These are phyloP conservation scores for Tephrocybe rancida DNA, from an alignment of 768 basidiomycete species.

Conservation along the genomic window DNA sequence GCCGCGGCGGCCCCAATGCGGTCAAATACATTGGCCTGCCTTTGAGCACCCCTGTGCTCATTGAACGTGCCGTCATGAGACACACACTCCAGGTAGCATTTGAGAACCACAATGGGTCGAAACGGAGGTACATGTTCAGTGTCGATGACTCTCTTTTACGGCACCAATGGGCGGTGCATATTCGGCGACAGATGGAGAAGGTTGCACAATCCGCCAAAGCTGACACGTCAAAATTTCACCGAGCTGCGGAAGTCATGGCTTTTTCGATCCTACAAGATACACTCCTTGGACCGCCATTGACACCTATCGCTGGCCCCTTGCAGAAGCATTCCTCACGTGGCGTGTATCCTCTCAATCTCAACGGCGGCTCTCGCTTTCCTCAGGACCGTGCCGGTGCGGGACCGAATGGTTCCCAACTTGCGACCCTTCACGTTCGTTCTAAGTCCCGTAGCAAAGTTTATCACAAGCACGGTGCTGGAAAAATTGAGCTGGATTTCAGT, in stretches of 20 bases:
- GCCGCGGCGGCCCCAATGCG: conserved; percentile 83
- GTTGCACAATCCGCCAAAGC: conserved; percentile 37
- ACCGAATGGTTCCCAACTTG: conserved; percentile 23
- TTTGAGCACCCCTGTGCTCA: conserved; percentile 71
- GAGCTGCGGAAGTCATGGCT: conserved; percentile 73
- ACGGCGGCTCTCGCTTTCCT: conserved; percentile 16
- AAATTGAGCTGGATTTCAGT: conserved; percentile 60
- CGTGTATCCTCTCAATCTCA: conserved; percentile 10
- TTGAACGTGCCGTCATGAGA: conserved; percentile 95
- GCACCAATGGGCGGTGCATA: conserved; percentile 70
- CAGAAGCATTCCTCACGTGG: conserved; percentile 35
- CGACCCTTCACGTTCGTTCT: conserved; percentile 52
- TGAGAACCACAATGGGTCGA: conserved; percentile 60
- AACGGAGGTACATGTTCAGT: conserved; percentile 94
- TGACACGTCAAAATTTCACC: conserved; percentile 50
- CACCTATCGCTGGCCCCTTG: conserved; percentile 12
- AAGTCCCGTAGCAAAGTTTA: conserved; percentile 75
- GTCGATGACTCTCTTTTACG: conserved; percentile 79
- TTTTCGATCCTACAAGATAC: conserved; percentile 87
- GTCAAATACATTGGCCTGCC: conserved; percentile 82
- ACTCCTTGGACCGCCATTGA: conserved; percentile 48
- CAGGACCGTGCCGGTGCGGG: conserved; percentile 8
- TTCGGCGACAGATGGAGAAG: conserved; percentile 69
- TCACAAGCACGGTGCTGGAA: conserved; percentile 62
- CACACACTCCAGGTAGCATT: conserved; percentile 96